phyloP scores from a whole-genome alignment of 805 yeast genomes.

The Starmerella floricola region DNA sequence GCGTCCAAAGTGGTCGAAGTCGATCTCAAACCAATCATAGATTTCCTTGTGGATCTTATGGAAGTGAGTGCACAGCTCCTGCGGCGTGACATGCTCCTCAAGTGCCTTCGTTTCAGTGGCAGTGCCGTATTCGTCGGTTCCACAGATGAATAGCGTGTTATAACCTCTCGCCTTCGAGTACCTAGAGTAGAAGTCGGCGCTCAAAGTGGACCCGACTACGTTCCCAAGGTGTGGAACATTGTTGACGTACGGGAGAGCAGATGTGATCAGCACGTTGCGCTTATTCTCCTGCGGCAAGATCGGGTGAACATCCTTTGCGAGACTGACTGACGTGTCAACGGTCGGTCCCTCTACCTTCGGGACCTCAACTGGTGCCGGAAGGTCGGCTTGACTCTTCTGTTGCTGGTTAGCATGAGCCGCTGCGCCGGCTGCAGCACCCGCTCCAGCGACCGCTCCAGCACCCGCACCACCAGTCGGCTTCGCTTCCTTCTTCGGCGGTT shows the following conservation, averaged over 20 bases:
- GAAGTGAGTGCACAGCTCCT: constrained; percentile 82
- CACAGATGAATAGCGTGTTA: constrained; percentile 79
- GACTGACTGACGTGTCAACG: constrained; percentile 8
- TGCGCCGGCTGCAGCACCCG: not conserved
- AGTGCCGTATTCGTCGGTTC: constrained; percentile 98
- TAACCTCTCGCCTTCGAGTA: constrained; percentile 80
- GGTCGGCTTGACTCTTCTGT: constrained; percentile 9
- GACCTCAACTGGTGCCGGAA: constrained; percentile 25
- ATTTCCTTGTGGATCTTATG: constrained; percentile 76
- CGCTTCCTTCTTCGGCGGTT: constrained; percentile 15
- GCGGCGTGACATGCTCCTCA: constrained; percentile 83
- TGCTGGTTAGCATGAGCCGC: not conserved
- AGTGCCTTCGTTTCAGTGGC: constrained; percentile 98
- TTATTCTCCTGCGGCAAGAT: constrained; percentile 58
- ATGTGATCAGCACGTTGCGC: constrained; percentile 77
- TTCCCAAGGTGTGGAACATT: constrained; percentile 98
- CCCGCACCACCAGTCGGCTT: not conserved
- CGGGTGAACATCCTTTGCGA: constrained; percentile 23
- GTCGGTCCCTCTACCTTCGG: constrained; percentile 13
- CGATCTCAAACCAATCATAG: constrained; percentile 94
- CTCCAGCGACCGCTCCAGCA: not conserved
- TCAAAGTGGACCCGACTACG: constrained; percentile 84
- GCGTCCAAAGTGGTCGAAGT: constrained; percentile 90
- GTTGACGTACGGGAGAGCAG: constrained; percentile 95
- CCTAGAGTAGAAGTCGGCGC: constrained; percentile 89